phyloP scores from a whole-genome alignment of 1,284 basidiomycete genomes.

The Ustilago loliicola region DNA sequence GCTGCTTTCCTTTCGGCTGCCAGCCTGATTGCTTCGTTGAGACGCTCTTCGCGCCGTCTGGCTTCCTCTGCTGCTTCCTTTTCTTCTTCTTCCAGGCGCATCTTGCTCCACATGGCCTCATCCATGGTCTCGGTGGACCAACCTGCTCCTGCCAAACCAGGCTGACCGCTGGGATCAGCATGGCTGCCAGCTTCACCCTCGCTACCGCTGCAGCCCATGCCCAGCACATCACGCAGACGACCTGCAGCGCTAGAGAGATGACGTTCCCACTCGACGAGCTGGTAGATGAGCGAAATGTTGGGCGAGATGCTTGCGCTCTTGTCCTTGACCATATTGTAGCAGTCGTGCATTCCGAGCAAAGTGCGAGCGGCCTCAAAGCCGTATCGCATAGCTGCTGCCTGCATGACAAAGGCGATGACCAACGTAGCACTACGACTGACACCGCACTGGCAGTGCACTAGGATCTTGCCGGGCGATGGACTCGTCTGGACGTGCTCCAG shows the following conservation, averaged over 20 bases:
- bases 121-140: slow-evolving; percentile 64
- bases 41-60: slow-evolving; percentile 40
- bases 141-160: slow-evolving; percentile 25
- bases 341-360: slow-evolving; percentile 84
- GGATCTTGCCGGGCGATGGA: slow-evolving; percentile 41
- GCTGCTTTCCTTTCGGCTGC: slow-evolving; percentile 47
- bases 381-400: slow-evolving; percentile 82
- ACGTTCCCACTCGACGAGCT: slow-evolving; percentile 92
- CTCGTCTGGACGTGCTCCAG: slow-evolving; percentile 37
- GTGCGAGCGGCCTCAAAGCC: slow-evolving; percentile 45
- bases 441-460: slow-evolving; percentile 80
- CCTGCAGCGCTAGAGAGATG: slow-evolving; percentile 73
- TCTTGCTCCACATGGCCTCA: slow-evolving; percentile 66
- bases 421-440: slow-evolving; percentile 94
- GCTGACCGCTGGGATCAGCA: not conserved
- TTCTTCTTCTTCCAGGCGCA: slow-evolving; percentile 60
- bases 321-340: slow-evolving; percentile 82
- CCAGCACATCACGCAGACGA: slow-evolving; percentile 45
- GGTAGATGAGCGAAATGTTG: slow-evolving; percentile 95
- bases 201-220: slow-evolving; percentile 1
- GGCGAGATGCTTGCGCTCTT: slow-evolving; percentile 72
- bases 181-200: not conserved
- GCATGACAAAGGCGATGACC: slow-evolving; percentile 94
- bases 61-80: slow-evolving; percentile 60
- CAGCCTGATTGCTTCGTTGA: slow-evolving; percentile 43